phyloP scores from a whole-genome alignment of 345 rosid species.

The Fremontodendron californicum region DNA sequence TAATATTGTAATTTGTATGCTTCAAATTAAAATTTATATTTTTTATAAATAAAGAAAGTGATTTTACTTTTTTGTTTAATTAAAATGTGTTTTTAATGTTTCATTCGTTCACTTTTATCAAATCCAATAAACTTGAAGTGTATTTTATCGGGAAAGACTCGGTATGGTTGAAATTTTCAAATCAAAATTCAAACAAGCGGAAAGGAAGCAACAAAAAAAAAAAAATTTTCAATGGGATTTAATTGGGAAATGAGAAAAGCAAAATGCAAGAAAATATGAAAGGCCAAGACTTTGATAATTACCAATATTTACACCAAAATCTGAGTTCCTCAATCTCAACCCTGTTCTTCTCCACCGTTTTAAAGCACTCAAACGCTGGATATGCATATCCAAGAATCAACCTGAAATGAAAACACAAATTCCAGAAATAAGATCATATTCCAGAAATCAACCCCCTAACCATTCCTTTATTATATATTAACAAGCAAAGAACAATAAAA shows the following conservation, averaged over 20 bases:
- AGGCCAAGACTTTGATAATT: conserved; percentile 10
- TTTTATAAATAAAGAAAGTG: too few relatives aligned
- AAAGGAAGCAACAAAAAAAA: not conserved
- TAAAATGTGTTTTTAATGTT: too few relatives aligned
- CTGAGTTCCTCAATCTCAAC: conserved; percentile 74
- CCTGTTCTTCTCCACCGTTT: conserved; percentile 76
- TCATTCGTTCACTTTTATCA: too few relatives aligned
- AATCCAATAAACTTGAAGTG: not conserved
- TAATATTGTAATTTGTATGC: too few relatives aligned
- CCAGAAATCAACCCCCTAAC: not conserved
- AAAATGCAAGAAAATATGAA: too few relatives aligned
- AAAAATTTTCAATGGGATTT: not conserved
- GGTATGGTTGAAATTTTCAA: not conserved
- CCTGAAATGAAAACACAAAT: conserved; percentile 41
- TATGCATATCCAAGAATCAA: conserved; percentile 80
- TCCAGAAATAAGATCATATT: not conserved
- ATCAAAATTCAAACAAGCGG: not conserved
- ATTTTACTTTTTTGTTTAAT: too few relatives aligned
- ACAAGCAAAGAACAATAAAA: not conserved
- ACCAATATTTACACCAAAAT: conserved; percentile 98
- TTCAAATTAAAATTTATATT: too few relatives aligned
- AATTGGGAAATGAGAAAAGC: too few relatives aligned
- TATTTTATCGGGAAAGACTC: not conserved
- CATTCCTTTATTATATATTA: not conserved
- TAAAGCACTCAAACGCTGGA: conserved; percentile 90